A percentile compares a stretch with the other conserved stretches of the same genome.
phyloP scores from a whole-genome alignment of 2,329 filamentous ascomycete genomes.

The Penicillium sp. region DNA sequence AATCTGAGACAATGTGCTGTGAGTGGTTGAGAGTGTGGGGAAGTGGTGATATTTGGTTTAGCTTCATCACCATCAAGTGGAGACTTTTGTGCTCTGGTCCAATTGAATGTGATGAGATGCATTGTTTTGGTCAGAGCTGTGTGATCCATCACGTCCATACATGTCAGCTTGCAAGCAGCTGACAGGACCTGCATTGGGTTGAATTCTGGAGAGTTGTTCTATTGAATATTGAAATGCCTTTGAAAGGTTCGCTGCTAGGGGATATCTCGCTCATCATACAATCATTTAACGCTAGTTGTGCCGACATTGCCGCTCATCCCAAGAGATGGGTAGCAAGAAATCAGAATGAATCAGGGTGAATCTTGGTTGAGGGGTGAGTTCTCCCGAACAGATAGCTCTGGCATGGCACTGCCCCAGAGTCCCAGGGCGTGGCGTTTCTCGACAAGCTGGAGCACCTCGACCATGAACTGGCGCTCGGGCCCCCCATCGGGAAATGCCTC shows the following conservation, averaged over 20 bases:
- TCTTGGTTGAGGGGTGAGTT: constrained; percentile 23
- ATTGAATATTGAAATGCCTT: not conserved
- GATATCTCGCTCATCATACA: constrained; percentile 2
- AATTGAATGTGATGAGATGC: not conserved
- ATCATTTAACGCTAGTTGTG: not conserved
- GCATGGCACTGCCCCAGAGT: constrained; percentile 38
- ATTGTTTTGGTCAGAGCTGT: not conserved
- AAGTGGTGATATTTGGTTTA: not conserved
- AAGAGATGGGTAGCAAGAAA: not conserved
- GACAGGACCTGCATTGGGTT: not conserved
- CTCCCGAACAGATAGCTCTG: constrained; percentile 31
- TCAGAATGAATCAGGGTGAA: not conserved
- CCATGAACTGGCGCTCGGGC: constrained; percentile 33
- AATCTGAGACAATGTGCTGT: constrained; percentile 3
- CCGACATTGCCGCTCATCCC: not conserved
- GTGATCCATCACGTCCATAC: constrained; percentile 10
- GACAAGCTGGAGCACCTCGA: constrained; percentile 33
- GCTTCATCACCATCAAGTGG: constrained; percentile 2
- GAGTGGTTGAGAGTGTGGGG: constrained; percentile 10
- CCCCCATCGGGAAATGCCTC: constrained; percentile 34
- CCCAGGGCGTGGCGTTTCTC: constrained; percentile 35
- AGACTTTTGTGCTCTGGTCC: not conserved
- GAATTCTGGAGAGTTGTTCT: not conserved
- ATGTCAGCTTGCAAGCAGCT: not conserved
- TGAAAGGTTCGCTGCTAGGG: not conserved